Evolutionary conservation across 2,329 filamentous ascomycete genomes (phyloP).

Genomic region (Xylaria arbuscula): DNA sequence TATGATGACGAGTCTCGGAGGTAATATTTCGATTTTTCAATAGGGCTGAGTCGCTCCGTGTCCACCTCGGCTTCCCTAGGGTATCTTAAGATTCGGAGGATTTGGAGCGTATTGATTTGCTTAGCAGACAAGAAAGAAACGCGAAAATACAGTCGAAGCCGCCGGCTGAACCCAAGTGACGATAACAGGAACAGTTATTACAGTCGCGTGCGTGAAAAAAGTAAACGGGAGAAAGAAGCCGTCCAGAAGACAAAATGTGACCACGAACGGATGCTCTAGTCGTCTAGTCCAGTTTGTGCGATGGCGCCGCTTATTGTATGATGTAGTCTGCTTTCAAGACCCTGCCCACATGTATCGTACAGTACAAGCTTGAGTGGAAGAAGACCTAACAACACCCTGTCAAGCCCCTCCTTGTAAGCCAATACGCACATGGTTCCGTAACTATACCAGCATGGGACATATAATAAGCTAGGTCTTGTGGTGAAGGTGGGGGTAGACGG

Average conservation of each 20-base stretch:
- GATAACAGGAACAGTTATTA: conserved; percentile 44
- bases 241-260: conserved; percentile 42
- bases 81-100: conserved; percentile 1
- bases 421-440: conserved; percentile 39
- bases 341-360: conserved; percentile 30
- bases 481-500: conserved; percentile 30
- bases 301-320: conserved; percentile 39
- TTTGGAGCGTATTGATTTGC: not conserved
- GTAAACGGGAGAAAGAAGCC: conserved; percentile 37
- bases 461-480: conserved; percentile 34
- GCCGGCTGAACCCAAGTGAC: conserved; percentile 35
- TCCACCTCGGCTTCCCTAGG: conserved; percentile 19
- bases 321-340: conserved; percentile 28
- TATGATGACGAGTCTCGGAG: conserved; percentile 37
- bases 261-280: conserved; percentile 38
- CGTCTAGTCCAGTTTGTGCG: conserved; percentile 40
- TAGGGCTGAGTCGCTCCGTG: conserved; percentile 39
- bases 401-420: conserved; percentile 33
- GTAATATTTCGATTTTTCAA: conserved; percentile 36
- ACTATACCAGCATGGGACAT: conserved; percentile 35
- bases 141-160: conserved; percentile 27
- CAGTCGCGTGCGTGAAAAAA: conserved; percentile 42
- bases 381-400: conserved; percentile 27
- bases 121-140: conserved; percentile 3
- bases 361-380: conserved; percentile 26